Base-by-base conservation (phyloP, 192 early-diverging fungal species). In the Obelidium mucronatum region DNA sequence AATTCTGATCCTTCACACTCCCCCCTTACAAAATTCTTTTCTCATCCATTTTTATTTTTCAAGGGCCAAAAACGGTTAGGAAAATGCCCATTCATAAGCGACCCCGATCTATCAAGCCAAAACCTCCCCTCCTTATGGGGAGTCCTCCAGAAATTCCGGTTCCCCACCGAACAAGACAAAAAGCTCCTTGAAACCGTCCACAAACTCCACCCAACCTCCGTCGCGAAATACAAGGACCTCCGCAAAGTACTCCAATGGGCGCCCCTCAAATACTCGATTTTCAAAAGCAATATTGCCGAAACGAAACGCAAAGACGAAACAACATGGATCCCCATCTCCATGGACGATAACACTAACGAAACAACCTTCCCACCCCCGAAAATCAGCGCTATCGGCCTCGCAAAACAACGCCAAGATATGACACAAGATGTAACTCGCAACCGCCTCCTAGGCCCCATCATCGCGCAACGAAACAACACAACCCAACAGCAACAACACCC, bases 241-340 rank as follows among this genome's bases (percentile, higher is more conserved):
- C 69, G 69, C 52, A 55, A 37, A 52, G 11, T 58, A 31, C 69
- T 72, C 6, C 69, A 72, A 13, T 72, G 69, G 69, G 55, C 53
- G 2, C 69, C 69, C 3, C 62, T 39, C 26, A 64, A 64, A 33
- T 64, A 39, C 62, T 17, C 15, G 8, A 26, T 37, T 13, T 64
- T 39, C 62, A 8, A 36, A 22, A 33, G 37, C 62, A 64, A 64
- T 26, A 39, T 22, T 15, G 22, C 1, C 26, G 17, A 31, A 22
- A 26, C 55, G 13, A 22, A 31, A 24, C 8, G 8, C 5, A 11
- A 28, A 5, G 55, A 58, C 55, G 26, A 58, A 58, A 58, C 55
- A 28, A 24, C 55, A 5, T 58, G 55, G 31, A 6, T 64, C 62
- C 62, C 62, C 13, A 15, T 39, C 34, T 13, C 62, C 62, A 64